Conservation (phyloP, 371 early-diverging fungal genomes). For the Rhizomucor pusillus region DNA sequence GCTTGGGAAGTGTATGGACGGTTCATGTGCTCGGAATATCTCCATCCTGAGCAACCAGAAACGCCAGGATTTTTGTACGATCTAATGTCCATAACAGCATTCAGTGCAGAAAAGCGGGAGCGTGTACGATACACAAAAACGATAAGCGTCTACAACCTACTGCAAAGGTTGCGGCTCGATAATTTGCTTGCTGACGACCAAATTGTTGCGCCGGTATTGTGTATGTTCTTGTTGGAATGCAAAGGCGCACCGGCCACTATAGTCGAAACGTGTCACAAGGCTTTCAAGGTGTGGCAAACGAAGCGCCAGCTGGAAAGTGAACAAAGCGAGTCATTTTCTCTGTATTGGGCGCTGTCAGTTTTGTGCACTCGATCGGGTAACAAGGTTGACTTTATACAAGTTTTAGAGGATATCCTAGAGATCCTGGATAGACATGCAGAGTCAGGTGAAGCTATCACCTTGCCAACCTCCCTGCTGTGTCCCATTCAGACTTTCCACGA, state of each 20-base stretch:
- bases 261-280: constrained; percentile 21
- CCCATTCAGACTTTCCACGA: constrained; percentile 38
- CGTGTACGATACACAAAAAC: constrained; percentile 26
- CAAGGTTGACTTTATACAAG: constrained; percentile 16
- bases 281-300: constrained; percentile 26
- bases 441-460: not conserved
- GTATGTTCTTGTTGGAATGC: constrained; percentile 30
- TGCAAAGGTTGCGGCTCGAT: constrained; percentile 20
- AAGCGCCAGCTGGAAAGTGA: constrained; percentile 2
- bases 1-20: constrained; percentile 36
- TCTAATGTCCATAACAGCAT: constrained; percentile 24
- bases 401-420: constrained; percentile 5
- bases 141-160: constrained; percentile 25
- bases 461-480: constrained; percentile 29
- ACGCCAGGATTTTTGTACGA: constrained; percentile 34
- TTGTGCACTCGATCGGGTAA: constrained; percentile 28
- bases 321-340: constrained; percentile 6
- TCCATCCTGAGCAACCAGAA: constrained; percentile 32
- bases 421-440: not conserved
- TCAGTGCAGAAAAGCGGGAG: constrained; percentile 26
- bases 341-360: constrained; percentile 30
- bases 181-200: constrained; percentile 29
- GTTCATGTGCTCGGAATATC: constrained; percentile 40
- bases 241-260: constrained; percentile 17
- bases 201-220: constrained; percentile 32